Evolutionary conservation across 2,329 filamentous ascomycete species (phyloP).

Genomic region (Epichloe sibirici): DNA sequence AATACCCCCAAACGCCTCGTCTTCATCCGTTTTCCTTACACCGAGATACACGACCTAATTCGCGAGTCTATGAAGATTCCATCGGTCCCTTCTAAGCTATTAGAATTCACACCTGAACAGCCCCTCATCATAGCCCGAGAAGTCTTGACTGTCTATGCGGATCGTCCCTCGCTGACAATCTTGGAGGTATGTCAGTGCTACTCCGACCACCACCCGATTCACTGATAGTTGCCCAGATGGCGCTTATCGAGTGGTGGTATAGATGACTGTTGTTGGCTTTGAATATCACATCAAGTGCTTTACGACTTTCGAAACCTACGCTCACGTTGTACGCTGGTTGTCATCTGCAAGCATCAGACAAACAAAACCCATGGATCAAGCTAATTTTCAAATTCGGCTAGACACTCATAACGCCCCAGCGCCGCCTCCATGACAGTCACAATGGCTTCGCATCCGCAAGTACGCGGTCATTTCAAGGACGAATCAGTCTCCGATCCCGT

Average conservation of each 20-base stretch:
- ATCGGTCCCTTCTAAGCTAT: neutral
- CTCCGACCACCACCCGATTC: neutral
- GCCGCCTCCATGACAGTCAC: constrained; percentile 9
- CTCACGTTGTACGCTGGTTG: neutral
- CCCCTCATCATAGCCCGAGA: neutral
- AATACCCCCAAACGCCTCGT: too few species aligned
- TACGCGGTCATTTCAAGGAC: constrained; percentile 11
- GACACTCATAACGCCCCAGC: neutral
- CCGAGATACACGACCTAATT: neutral
- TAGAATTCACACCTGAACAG: neutral
- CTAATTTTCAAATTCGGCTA: neutral
- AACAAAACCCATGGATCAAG: neutral
- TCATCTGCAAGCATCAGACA: neutral
- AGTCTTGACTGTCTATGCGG: neutral
- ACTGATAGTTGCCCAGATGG: neutral
- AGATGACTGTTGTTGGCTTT: neutral
- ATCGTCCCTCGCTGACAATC: neutral
- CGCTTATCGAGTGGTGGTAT: neutral
- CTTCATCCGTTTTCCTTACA: neutral
- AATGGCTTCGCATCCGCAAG: constrained; percentile 11
- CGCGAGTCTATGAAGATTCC: neutral
- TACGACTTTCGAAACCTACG: neutral
- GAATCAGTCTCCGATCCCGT: constrained; percentile 8
- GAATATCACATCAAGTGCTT: too few species aligned
- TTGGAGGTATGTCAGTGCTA: neutral